phyloP scores from a whole-genome alignment of 208 protist genomes.

The Kentomonas sorsogonicus region DNA sequence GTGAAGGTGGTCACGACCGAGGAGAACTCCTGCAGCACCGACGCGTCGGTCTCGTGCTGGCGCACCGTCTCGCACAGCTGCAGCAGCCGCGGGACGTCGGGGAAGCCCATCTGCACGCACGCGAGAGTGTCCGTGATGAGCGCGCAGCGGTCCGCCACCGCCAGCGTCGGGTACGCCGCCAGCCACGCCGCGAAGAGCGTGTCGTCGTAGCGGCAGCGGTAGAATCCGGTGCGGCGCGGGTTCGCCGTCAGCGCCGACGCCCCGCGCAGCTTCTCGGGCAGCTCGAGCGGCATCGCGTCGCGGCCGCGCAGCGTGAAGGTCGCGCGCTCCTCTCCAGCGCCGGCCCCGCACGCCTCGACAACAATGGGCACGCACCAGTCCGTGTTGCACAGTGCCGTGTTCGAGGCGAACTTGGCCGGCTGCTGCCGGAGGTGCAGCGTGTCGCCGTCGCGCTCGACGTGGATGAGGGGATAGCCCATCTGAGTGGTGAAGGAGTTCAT shows the following conservation, averaged over 20 bases:
- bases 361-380: conserved; percentile 74
- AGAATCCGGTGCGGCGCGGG: conserved; percentile 71
- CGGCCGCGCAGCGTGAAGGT: conserved; percentile 45
- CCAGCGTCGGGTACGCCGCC: conserved; percentile 35
- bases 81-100: conserved; percentile 45
- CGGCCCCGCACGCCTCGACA: conserved; percentile 25
- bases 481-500: conserved; percentile 92
- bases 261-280: conserved; percentile 27
- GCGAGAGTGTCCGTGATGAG: conserved; percentile 76
- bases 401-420: conserved; percentile 53
- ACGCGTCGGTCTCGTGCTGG: conserved; percentile 37
- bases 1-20: conserved; percentile 30
- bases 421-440: conserved; percentile 53
- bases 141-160: conserved; percentile 35
- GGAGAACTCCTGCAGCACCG: conserved; percentile 54
- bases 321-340: conserved; percentile 21
- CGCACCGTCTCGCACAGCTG: conserved; percentile 30
- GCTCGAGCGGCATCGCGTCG: conserved; percentile 32
- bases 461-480: conserved; percentile 91
- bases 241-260: conserved; percentile 62
- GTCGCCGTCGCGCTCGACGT: conserved; percentile 30
- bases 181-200: conserved; percentile 45
- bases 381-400: conserved; percentile 16
- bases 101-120: conserved; percentile 66
- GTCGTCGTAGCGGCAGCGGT: conserved; percentile 82